Conservation (phyloP, 257 asterid species). For the Oldenlandia corymbosa region DNA sequence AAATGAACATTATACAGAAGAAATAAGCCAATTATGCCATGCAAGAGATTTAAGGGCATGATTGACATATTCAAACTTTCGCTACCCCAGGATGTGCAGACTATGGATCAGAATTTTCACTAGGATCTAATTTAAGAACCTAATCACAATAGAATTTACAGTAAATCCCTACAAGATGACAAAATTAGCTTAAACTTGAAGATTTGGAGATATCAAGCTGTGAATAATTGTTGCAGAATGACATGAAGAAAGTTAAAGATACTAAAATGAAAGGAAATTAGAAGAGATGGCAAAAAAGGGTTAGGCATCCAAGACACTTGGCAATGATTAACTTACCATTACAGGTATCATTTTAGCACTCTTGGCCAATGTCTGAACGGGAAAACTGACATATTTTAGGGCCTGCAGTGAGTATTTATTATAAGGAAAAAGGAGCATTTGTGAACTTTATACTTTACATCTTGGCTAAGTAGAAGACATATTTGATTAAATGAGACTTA, state of each 20-base stretch:
- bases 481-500: slow-evolving; percentile 16
- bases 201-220: not conserved
- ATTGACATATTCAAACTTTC: not conserved
- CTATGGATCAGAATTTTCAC: not conserved
- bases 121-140: not conserved
- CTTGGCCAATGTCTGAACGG: slow-evolving; percentile 94
- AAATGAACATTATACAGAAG: not conserved
- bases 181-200: not conserved
- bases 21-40: not conserved
- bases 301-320: slow-evolving; percentile 5
- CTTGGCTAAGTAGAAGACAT: slow-evolving; percentile 6
- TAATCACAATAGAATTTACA: not conserved
- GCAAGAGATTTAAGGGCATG: not conserved
- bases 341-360: slow-evolving; percentile 99
- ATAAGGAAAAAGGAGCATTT: slow-evolving; percentile 5
- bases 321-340: slow-evolving; percentile 62
- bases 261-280: not conserved
- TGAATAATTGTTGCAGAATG: not conserved
- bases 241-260: not conserved
- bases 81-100: not conserved
- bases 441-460: not conserved
- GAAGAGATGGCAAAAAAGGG: not conserved
- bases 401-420: slow-evolving; percentile 56
- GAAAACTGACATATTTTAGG: slow-evolving; percentile 96
- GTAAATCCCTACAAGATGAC: not conserved